A percentile compares a stretch with the other conserved stretches of the same genome.
Evolutionary conservation across 2,329 filamentous ascomycete genomes (phyloP).

Genomic region (Colletotrichum gigasporum): DNA sequence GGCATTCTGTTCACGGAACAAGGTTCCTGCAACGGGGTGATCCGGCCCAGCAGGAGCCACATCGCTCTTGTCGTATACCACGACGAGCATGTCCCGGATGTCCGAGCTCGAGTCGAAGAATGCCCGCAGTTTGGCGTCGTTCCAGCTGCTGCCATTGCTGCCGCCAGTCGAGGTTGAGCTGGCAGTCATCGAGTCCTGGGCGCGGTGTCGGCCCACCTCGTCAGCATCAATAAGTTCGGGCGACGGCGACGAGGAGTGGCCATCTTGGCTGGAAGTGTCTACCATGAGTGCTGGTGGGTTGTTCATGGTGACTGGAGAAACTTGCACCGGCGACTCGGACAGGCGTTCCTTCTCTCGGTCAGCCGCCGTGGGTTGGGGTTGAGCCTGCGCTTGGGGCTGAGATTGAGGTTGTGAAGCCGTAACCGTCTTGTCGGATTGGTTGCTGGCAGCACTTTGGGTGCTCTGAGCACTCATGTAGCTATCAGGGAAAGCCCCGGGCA

Average conservation of each 20-base stretch:
- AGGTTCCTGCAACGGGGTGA: constrained; percentile 81
- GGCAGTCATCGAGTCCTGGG: constrained; percentile 60
- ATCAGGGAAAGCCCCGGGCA: constrained; percentile 53
- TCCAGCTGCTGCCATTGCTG: constrained; percentile 75
- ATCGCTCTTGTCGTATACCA: constrained; percentile 92
- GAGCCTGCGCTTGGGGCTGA: neutral
- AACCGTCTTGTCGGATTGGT: constrained; percentile 43
- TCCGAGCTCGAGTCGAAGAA: constrained; percentile 93
- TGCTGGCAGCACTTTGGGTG: constrained; percentile 40
- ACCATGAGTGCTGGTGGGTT: constrained; percentile 74
- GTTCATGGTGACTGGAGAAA: constrained; percentile 64
- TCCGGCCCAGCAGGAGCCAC: constrained; percentile 82
- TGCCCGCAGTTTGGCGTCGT: constrained; percentile 82
- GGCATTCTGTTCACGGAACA: constrained; percentile 90
- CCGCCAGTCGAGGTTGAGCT: constrained; percentile 53
- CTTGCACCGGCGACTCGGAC: constrained; percentile 75
- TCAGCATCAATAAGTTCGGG: constrained; percentile 66
- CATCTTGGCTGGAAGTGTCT: constrained; percentile 77
- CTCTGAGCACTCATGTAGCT: constrained; percentile 46
- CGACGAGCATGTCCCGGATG: constrained; percentile 87
- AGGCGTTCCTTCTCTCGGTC: constrained; percentile 51
- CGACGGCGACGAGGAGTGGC: constrained; percentile 71
- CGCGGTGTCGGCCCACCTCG: constrained; percentile 46
- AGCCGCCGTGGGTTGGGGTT: neutral
- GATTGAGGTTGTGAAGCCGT: constrained; percentile 33